Evolutionary conservation across 2,329 filamentous ascomycete species (phyloP).

Genomic region (Botrytis cinerea): DNA sequence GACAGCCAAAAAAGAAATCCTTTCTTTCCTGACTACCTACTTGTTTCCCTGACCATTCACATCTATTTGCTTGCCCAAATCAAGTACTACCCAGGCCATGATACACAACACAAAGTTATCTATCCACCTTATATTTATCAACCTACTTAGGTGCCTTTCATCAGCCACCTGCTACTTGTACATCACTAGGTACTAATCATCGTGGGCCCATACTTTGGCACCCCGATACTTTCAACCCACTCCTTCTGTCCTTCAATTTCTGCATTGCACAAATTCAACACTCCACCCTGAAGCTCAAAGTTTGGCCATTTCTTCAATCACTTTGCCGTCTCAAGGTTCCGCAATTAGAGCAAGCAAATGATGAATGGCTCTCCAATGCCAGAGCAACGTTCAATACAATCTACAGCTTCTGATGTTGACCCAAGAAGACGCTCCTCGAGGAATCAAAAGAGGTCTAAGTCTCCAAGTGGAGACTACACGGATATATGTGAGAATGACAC

Average conservation of each 20-base stretch:
- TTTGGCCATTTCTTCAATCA: neutral
- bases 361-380: slow-evolving; percentile 5
- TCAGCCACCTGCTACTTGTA: neutral
- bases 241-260: neutral
- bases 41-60: neutral
- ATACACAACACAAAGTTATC: neutral
- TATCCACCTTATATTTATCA: neutral
- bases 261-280: neutral
- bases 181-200: neutral
- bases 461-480: slow-evolving; percentile 17
- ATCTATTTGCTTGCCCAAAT: neutral
- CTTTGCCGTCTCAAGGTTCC: neutral
- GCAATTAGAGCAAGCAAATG: neutral
- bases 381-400: neutral
- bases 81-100: neutral
- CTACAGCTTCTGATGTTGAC: slow-evolving; percentile 8
- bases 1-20: neutral
- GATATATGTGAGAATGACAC: neutral
- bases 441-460: slow-evolving; percentile 7
- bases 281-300: neutral
- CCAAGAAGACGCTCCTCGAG: slow-evolving; percentile 11
- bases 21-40: neutral
- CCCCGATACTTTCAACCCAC: neutral
- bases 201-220: neutral
- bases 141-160: neutral